Evolutionary conservation across 805 yeast genomes (phyloP), one percentile per base, ranked within the genome.

Genomic region (Kluyveromyces wickerhamii): DNA sequence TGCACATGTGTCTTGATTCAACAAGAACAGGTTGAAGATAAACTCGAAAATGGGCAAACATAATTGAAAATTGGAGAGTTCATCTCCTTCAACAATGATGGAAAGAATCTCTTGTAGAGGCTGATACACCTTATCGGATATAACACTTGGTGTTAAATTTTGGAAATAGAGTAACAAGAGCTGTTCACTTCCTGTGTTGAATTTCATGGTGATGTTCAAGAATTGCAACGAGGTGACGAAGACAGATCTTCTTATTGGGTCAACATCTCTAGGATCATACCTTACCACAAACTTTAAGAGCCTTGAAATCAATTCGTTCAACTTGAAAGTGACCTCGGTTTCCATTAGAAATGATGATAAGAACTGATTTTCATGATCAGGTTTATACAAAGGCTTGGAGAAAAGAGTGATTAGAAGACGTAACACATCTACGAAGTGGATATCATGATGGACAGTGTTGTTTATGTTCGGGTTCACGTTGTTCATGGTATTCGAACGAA

Each of bases 211-310:
- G 13, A 30, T 20, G 21, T 39, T 39, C n/a, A 39, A 32, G 4
- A 84, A 57, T 48, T 84, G 87, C 16, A 78, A 55, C 2, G 86
- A 62, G 38, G 72, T 65, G 0, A 77, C 63, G 3, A 74, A 72
- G 45, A 74, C 60, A 10, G 65, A 45, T 27, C 62, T 53, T 40
- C 84, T 60, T 39, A 68, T 42, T 28, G 69, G 67, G 0, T 57
- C 42, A 21, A 54, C 51, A 7, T 62, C 44, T 10, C 54, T 47
- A 27, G 74, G 66, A 11, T 75, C 63, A 30, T 21, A 30, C 21
- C 84, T 62, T 43, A 82, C 72, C 1, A 70, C 59, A 4, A 72
- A 51, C 54, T 88, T 89, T 8, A 84, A 49, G 12, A 86, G 59
- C 3, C 95, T 83, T 44, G 87, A 79, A 2, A 82, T 69, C 37